Conservation (phyloP, 2,329 filamentous ascomycete genomes). For the Amesomyces nigricolor region DNA sequence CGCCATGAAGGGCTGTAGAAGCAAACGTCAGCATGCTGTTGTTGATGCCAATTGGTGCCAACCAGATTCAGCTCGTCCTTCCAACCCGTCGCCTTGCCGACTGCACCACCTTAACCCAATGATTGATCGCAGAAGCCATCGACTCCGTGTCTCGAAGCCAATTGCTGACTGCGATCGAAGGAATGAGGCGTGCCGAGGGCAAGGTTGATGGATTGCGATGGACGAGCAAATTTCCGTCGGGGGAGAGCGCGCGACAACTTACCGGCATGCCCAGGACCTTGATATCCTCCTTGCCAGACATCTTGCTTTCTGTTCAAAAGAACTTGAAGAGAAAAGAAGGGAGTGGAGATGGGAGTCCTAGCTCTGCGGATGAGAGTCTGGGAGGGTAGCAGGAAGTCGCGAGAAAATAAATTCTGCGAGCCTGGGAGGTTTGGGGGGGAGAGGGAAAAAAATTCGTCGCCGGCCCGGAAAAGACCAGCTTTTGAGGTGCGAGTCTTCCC, state of each 20-base stretch:
- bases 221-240: constrained; percentile 28
- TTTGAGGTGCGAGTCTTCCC: constrained; percentile 52
- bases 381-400: constrained; percentile 30
- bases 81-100: not conserved
- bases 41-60: not conserved
- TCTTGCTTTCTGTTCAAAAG: constrained; percentile 43
- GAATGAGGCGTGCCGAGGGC: constrained; percentile 1
- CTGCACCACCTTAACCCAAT: not conserved
- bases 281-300: constrained; percentile 48
- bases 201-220: constrained; percentile 16
- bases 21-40: constrained; percentile 33
- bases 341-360: constrained; percentile 55
- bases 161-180: constrained; percentile 24
- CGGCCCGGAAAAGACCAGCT: constrained; percentile 42
- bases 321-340: constrained; percentile 46
- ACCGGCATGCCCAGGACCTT: constrained; percentile 64
- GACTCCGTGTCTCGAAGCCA: constrained; percentile 15
- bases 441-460: constrained; percentile 43
- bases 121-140: constrained; percentile 11
- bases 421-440: constrained; percentile 39
- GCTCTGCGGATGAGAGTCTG: constrained; percentile 33
- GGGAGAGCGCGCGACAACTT: constrained; percentile 35
- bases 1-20: constrained; percentile 76
- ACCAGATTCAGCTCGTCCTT: not conserved
- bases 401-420: constrained; percentile 42